These are phyloP conservation scores for Termitomyces bulborhizus DNA, from an alignment of 768 basidiomycete species.

Conservation along the genomic window DNA sequence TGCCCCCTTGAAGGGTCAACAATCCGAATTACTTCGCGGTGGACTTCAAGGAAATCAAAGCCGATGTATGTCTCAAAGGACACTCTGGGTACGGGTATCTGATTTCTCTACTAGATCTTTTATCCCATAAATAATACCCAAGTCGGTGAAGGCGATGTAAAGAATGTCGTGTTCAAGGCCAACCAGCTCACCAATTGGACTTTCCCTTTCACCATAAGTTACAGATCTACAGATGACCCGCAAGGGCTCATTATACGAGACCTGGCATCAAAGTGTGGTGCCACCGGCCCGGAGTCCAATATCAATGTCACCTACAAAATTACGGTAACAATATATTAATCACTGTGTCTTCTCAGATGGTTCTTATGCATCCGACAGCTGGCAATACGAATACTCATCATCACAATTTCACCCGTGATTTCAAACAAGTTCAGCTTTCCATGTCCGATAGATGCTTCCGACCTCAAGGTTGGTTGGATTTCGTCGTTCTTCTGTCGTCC, in stretches of 20 bases:
- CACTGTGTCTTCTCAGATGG: not conserved
- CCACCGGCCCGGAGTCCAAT: conserved; percentile 35
- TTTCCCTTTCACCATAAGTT: conserved; percentile 69
- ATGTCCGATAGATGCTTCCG: conserved; percentile 49
- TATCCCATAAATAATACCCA: conserved; percentile 70
- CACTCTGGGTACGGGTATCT: not conserved
- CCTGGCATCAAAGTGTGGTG: conserved; percentile 57
- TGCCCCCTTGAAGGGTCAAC: conserved; percentile 41
- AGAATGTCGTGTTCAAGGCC: conserved; percentile 41
- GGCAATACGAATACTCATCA: conserved; percentile 55
- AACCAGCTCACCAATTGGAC: conserved; percentile 58
- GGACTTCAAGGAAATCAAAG: conserved; percentile 56
- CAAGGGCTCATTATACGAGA: conserved; percentile 49
- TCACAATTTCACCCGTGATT: conserved; percentile 63
- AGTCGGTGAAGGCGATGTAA: conserved; percentile 57
- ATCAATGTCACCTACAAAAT: conserved; percentile 63
- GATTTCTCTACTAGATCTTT: conserved; percentile 38
- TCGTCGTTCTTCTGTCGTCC: not conserved
- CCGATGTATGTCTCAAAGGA: conserved; percentile 35
- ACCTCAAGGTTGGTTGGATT: conserved; percentile 21
- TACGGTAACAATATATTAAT: conserved; percentile 35
- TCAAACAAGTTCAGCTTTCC: conserved; percentile 52
- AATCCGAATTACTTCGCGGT: conserved; percentile 83
- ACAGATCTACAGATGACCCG: conserved; percentile 50
- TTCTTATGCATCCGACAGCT: conserved; percentile 32